Evolutionary conservation across 306 rosid genomes (phyloP).

Genomic region (Acmispon strigosus): DNA sequence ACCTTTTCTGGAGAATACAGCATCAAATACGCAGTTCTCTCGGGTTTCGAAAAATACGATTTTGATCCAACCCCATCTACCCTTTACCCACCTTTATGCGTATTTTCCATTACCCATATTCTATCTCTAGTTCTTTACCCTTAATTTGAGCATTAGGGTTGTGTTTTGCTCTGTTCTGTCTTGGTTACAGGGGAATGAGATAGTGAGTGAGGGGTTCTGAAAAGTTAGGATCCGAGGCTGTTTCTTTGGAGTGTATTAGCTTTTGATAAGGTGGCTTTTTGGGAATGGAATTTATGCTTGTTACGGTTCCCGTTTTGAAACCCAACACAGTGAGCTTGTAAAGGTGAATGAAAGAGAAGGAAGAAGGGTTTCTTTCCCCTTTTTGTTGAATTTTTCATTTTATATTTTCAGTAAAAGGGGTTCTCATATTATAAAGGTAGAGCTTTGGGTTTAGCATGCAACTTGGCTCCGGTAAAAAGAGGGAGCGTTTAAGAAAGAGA

Average conservation of each 20-base stretch:
- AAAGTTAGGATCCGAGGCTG: constrained; percentile 95
- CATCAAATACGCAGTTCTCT: neutral
- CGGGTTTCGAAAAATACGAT: constrained; percentile 26
- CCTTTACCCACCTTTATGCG: neutral
- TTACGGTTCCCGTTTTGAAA: constrained; percentile 49
- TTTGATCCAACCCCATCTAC: constrained; percentile 29
- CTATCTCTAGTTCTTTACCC: constrained; percentile 19
- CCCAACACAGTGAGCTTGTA: constrained; percentile 31
- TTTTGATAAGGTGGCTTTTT: constrained; percentile 50
- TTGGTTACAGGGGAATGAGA: constrained; percentile 31
- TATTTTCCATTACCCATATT: constrained; percentile 23
- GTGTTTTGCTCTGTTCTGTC: constrained; percentile 11
- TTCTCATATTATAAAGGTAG: constrained; percentile 32
- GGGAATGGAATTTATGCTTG: constrained; percentile 34
- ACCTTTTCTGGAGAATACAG: constrained; percentile 17
- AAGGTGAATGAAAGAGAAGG: constrained; percentile 43
- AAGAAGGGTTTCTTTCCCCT: constrained; percentile 23
- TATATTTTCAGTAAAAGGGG: constrained; percentile 2
- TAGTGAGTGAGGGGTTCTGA: constrained; percentile 35
- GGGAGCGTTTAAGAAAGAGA: constrained; percentile 67
- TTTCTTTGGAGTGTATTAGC: too few species aligned
- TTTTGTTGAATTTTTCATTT: neutral
- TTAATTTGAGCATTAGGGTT: constrained; percentile 22
- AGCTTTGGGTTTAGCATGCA: constrained; percentile 69
- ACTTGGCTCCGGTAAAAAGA: constrained; percentile 53